Evolutionary conservation across 768 basidiomycete species (phyloP).

Genomic region (Podaxis rugospora): DNA sequence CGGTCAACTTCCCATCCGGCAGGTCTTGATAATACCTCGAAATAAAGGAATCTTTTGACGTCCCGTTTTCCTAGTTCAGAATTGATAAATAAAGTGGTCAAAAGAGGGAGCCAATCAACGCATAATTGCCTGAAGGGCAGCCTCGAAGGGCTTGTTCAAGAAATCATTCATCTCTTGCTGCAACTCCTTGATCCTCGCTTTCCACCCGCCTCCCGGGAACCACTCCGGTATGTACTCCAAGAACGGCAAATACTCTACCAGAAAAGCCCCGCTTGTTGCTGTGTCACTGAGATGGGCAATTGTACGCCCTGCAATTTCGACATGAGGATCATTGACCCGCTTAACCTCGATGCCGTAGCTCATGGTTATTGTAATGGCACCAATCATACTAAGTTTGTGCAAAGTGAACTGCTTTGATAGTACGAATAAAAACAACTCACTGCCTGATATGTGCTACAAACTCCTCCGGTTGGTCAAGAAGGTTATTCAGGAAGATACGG

Average conservation of each 20-base stretch:
- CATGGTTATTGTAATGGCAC: constrained; percentile 7
- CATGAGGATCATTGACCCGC: neutral
- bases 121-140: constrained; percentile 17
- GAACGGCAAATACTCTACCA: constrained; percentile 18
- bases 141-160: constrained; percentile 20
- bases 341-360: constrained; percentile 10
- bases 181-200: constrained; percentile 22
- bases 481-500: constrained; percentile 18
- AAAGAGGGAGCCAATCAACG: neutral
- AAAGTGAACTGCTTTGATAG: neutral
- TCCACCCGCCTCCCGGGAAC: constrained; percentile 45
- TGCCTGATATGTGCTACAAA: constrained; percentile 22
- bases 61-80: constrained; percentile 12
- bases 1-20: constrained; percentile 10
- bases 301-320: constrained; percentile 4
- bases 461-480: constrained; percentile 18
- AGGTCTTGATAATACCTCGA: constrained; percentile 13
- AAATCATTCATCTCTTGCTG: constrained; percentile 16
- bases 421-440: constrained; percentile 14
- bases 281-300: neutral
- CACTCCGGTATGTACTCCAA: constrained; percentile 41
- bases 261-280: constrained; percentile 11
- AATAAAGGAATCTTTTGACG: constrained; percentile 13
- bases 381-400: constrained; percentile 9
- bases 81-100: neutral